Evolutionary conservation across 2,329 filamentous ascomycete genomes (phyloP).

Genomic region (Fusarium metavorans): DNA sequence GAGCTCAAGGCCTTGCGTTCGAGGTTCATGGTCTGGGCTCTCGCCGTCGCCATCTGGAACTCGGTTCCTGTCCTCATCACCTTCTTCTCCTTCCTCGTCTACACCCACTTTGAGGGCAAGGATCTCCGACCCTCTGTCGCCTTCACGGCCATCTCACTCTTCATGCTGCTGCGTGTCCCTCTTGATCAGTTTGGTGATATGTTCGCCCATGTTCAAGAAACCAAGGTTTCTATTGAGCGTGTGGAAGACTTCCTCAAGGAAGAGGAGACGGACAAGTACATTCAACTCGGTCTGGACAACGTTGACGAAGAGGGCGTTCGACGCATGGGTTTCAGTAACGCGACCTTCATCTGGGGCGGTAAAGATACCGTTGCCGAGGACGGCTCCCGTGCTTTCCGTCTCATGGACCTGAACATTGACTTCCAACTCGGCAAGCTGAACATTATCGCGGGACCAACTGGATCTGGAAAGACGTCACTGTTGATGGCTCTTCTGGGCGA

Average conservation of each 20-base stretch:
- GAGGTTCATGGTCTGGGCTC: constrained; percentile 91
- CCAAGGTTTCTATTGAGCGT: constrained; percentile 95
- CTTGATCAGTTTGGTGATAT: constrained; percentile 97
- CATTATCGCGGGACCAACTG: constrained; percentile 91
- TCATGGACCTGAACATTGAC: constrained; percentile 85
- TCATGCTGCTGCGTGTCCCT: constrained; percentile 91
- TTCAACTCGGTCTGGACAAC: constrained; percentile 80
- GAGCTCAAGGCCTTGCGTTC: constrained; percentile 84
- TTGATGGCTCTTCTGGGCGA: constrained; percentile 96
- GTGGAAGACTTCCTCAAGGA: constrained; percentile 94
- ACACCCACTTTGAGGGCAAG: constrained; percentile 90
- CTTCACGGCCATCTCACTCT: constrained; percentile 95
- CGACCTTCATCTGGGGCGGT: constrained; percentile 90
- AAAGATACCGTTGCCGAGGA: constrained; percentile 71
- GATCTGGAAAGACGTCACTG: constrained; percentile 94
- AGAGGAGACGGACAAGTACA: constrained; percentile 96
- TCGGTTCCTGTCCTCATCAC: constrained; percentile 95
- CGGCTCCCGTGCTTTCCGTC: constrained; percentile 79
- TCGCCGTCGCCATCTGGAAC: constrained; percentile 95
- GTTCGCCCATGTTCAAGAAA: constrained; percentile 97
- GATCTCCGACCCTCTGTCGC: constrained; percentile 91
- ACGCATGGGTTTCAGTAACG: constrained; percentile 85
- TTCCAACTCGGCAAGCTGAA: constrained; percentile 91
- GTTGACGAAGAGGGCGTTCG: constrained; percentile 76
- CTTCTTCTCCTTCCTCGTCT: constrained; percentile 94